Evolutionary conservation across 2,329 filamentous ascomycete genomes (phyloP), one percentile per base, ranked within the genome.

Genomic region (Aspergillus spinulosporus): DNA sequence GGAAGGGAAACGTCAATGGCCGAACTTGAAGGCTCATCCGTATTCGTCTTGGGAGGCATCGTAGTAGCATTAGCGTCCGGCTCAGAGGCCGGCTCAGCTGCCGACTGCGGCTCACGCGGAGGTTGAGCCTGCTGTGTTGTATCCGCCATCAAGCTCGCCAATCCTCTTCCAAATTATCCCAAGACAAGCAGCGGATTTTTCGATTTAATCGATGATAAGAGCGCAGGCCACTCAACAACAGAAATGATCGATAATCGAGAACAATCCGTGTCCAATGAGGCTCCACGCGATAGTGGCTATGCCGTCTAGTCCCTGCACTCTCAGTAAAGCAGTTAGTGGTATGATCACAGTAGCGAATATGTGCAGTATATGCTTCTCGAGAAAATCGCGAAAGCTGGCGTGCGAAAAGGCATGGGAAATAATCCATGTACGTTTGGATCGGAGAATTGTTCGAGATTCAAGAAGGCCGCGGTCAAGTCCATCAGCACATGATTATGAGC

Each of bases 1-100:
- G 67, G 63, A 7, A 71, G 56, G 2, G 67, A 62, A 3, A 65
- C 59, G 28, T 70, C 67, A 28, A 66, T 64, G n/a, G 26, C 9
- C n/a, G 51, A 11, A 37, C 43, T 14, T 26, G 54, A 49, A 29
- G 43, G 46, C 26, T 45, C 52, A 40, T 56, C 37, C 32, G 31
- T 9, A 34, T 57, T 9, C 44, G 43, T 40, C 28, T 40, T 29
- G 28, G 40, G 21, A 9, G 36, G 15, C 37, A 54, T 48, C 15
- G 39, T 15, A 37, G 44, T 14, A 40, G 52, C 39, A 14, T 39
- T 46, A 36, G 55, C 57, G 9, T 26, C 37, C 21, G 21, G 21
- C 21, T 21, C 21, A 21, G 21, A 21, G 21, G 21, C 21, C 42
- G 58, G 51, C 36, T 64, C 62, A 34, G 56, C 39, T 32, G 56